A percentile compares a stretch with the other conserved stretches of the same genome.
phyloP scores from a whole-genome alignment of 805 yeast genomes.

The Ogataea trehalophila region DNA sequence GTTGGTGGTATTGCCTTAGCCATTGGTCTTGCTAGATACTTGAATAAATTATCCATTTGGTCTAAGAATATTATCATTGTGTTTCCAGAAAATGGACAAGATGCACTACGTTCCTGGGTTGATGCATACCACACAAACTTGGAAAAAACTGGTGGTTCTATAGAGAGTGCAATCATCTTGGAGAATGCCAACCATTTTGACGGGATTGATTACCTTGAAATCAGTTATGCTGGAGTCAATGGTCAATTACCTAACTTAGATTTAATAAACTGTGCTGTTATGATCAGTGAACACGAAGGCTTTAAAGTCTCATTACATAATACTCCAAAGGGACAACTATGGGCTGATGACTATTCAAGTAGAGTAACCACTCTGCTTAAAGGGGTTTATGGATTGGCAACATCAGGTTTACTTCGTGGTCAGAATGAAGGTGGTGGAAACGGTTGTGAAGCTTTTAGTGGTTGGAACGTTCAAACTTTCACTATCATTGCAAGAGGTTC shows the following conservation, averaged over 20 bases:
- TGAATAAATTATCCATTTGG: conserved; percentile 88
- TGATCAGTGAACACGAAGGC: conserved; percentile 70
- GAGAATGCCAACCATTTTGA: conserved; percentile 68
- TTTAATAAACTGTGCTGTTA: conserved; percentile 75
- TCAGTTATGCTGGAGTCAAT: conserved; percentile 81
- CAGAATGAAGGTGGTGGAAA: conserved; percentile 29
- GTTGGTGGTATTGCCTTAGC: conserved; percentile 77
- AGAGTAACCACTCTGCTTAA: conserved; percentile 54
- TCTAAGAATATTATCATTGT: conserved; percentile 89
- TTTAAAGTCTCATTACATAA: conserved; percentile 65
- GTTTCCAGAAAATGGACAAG: conserved; percentile 65
- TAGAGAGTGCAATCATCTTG: conserved; percentile 83
- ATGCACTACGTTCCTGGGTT: conserved; percentile 81
- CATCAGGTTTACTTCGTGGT: conserved; percentile 53
- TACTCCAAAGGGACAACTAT: conserved; percentile 41
- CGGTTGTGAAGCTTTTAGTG: conserved; percentile 90
- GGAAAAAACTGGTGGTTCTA: conserved; percentile 87
- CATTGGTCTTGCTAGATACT: conserved; percentile 71
- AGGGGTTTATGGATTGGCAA: conserved; percentile 65
- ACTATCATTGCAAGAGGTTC: conserved; percentile 60
- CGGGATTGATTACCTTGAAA: conserved; percentile 66
- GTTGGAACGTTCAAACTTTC: conserved; percentile 92
- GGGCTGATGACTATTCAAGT: conserved; percentile 43
- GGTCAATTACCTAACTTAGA: conserved; percentile 96
- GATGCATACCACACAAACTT: conserved; percentile 84